Conservation (phyloP, 1,139 yeast genomes). For the Magnusiomyces magnusii region DNA sequence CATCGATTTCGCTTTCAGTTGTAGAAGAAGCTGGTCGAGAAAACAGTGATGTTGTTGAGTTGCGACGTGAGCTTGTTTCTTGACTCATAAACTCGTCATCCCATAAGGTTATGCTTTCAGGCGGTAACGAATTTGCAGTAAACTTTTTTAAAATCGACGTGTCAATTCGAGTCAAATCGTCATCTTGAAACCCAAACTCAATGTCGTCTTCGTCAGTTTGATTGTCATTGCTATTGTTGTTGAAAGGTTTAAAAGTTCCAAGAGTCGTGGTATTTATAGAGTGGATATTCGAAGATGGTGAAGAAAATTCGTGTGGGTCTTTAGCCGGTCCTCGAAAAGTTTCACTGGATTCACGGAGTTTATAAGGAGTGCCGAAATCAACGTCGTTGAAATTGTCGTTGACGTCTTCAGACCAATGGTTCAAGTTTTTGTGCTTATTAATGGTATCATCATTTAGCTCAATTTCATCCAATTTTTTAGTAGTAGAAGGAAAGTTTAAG, state of each 20-base stretch:
- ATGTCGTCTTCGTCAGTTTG: neutral
- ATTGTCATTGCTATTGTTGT: neutral
- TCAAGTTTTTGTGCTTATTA: neutral
- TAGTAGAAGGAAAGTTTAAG: neutral
- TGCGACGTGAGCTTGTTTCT: neutral
- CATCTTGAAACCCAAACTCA: conserved; percentile 1
- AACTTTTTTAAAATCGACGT: neutral
- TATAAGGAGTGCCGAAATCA: neutral
- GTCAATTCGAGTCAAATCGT: neutral
- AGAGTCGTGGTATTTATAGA: neutral
- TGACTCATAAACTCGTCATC: neutral
- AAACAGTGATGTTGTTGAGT: conserved; percentile 10
- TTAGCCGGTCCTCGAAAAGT: neutral
- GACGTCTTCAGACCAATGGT: neutral
- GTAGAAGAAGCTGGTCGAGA: conserved; percentile 7
- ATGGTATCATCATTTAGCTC: neutral
- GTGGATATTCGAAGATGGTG: neutral
- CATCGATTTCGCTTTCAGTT: conserved; percentile 14
- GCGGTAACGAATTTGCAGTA: neutral
- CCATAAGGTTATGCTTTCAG: neutral
- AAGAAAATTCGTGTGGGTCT: neutral
- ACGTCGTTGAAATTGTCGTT: neutral
- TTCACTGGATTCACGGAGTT: neutral
- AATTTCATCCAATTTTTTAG: neutral
- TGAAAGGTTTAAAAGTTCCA: neutral